Percentiles rank a stretch among this genome's conserved stretches.
Evolutionary conservation across 352 stramenopile genomes (phyloP).

Genomic region (Pythium rhizo-oryzae): DNA sequence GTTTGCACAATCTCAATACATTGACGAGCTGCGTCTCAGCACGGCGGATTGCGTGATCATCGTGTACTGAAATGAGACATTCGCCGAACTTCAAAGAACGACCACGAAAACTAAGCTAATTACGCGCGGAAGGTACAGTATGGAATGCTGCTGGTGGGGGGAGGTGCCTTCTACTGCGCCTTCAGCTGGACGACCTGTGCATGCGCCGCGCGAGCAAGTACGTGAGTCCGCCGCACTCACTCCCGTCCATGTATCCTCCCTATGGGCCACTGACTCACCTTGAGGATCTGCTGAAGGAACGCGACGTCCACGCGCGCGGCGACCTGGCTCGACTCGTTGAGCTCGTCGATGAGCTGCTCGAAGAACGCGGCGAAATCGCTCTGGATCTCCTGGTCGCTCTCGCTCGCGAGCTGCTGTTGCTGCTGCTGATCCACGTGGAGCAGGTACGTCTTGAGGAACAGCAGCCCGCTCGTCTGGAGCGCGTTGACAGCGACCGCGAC

Average conservation of each 20-base stretch:
- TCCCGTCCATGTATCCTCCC: too few relatives aligned
- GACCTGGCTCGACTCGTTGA: conserved; percentile 23
- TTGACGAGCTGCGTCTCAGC: conserved; percentile 9
- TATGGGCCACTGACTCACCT: conserved; percentile 18
- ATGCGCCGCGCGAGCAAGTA: too few relatives aligned
- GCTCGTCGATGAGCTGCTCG: conserved; percentile 32
- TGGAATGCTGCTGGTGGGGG: too few relatives aligned
- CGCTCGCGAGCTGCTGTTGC: conserved; percentile 27
- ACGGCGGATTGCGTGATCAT: conserved; percentile 17
- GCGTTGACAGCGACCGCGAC: conserved; percentile 31
- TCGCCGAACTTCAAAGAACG: neutral
- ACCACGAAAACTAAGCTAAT: neutral
- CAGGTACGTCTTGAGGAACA: conserved; percentile 71
- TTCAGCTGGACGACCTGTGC: neutral
- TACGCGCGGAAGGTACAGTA: too few relatives aligned
- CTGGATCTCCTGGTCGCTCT: conserved; percentile 31
- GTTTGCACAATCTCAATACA: conserved; percentile 27
- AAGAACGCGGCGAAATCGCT: conserved; percentile 47
- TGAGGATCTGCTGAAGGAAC: conserved; percentile 33
- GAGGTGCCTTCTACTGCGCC: neutral
- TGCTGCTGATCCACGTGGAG: conserved; percentile 57
- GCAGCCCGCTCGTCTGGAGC: conserved; percentile 52
- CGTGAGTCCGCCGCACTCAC: too few relatives aligned
- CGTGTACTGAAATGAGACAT: conserved; percentile 4
- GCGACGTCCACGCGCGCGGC: conserved; percentile 16